Percentiles rank a stretch among this genome's conserved stretches.
These are phyloP conservation scores for Boechera retrofracta DNA, from an alignment of 345 rosid species.

Conservation along the genomic window DNA sequence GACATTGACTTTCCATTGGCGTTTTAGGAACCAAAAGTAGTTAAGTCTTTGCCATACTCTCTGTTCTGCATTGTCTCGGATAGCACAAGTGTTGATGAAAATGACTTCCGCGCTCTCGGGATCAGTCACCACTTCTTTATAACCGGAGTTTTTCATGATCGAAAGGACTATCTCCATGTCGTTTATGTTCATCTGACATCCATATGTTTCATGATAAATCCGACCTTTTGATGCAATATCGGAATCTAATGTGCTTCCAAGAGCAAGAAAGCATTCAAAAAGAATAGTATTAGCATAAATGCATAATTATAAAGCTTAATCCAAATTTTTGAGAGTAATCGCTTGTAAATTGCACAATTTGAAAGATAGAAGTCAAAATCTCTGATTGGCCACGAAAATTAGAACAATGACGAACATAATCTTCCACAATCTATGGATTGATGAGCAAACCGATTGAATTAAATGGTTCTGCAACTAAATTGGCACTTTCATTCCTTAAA, in stretches of 20 bases:
- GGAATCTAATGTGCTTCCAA: conserved; percentile 48
- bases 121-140: conserved; percentile 62
- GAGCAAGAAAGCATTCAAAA: conserved; percentile 31
- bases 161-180: conserved; percentile 95
- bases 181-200: conserved; percentile 95
- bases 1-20: conserved; percentile 82
- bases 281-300: neutral
- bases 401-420: neutral
- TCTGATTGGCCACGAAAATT: neutral
- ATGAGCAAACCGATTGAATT: neutral
- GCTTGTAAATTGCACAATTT: neutral
- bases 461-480: conserved; percentile 4
- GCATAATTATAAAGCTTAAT: neutral
- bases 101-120: conserved; percentile 94
- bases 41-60: conserved; percentile 97
- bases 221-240: conserved; percentile 62
- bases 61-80: conserved; percentile 91
- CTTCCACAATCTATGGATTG: neutral
- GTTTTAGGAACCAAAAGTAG: conserved; percentile 93
- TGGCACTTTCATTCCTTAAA: conserved; percentile 7
- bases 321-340: too few species aligned
- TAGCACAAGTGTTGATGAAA: conserved; percentile 88
- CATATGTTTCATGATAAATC: conserved; percentile 90
- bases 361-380: neutral
- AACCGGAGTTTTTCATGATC: conserved; percentile 86